Conservation (phyloP, 129 eudicot species). For the Saposhnikovia divaricata region DNA sequence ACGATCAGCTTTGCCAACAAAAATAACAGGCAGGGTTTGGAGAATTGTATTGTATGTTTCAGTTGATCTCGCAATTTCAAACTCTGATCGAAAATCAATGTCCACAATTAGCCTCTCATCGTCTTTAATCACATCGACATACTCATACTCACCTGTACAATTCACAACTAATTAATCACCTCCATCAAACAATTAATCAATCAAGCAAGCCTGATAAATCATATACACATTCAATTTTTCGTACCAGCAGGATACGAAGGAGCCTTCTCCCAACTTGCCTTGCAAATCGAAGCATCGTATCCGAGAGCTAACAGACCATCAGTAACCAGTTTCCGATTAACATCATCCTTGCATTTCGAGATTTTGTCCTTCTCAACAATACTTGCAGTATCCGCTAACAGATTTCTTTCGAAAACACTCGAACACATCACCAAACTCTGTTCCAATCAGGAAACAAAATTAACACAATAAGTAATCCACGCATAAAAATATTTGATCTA, state of each 20-base stretch:
- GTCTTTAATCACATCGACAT: slow-evolving; percentile 55
- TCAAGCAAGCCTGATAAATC: neutral
- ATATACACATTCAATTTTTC: slow-evolving; percentile 11
- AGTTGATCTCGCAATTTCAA: slow-evolving; percentile 83
- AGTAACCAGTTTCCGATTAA: slow-evolving; percentile 34
- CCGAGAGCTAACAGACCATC: slow-evolving; percentile 57
- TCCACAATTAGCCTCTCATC: slow-evolving; percentile 75
- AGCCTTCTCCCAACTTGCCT: slow-evolving; percentile 81
- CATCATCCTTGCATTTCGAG: slow-evolving; percentile 42
- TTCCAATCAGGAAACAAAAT: neutral
- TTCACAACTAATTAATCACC: neutral
- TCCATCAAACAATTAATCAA: neutral
- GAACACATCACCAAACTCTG: slow-evolving; percentile 72
- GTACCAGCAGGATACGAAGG: slow-evolving; percentile 73
- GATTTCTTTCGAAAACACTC: slow-evolving; percentile 48
- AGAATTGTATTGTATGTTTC: slow-evolving; percentile 59
- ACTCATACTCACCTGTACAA: slow-evolving; percentile 70
- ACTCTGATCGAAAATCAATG: slow-evolving; percentile 83
- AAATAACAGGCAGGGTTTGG: slow-evolving; percentile 61
- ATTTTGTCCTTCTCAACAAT: slow-evolving; percentile 58
- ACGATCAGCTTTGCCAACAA: slow-evolving; percentile 72
- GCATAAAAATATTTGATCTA: neutral
- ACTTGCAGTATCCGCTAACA: slow-evolving; percentile 58
- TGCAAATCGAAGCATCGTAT: slow-evolving; percentile 62
- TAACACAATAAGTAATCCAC: too few relatives aligned